These are phyloP conservation scores for Populus hybrid DNA, from an alignment of 441 rosid species.

Conservation along the genomic window DNA sequence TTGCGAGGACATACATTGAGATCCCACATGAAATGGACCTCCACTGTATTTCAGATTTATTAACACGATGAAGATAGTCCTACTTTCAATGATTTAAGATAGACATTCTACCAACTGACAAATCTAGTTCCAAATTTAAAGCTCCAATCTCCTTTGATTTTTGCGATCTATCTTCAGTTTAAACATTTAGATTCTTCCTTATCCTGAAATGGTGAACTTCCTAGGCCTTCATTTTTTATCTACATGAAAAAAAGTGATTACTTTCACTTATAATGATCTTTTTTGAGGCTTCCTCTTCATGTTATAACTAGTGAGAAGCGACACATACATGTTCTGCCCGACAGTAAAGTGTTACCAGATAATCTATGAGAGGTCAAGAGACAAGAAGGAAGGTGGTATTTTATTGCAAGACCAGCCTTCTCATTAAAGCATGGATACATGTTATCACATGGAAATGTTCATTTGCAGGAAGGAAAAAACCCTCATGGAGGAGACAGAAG, in stretches of 20 bases:
- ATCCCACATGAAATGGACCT: constrained; percentile 16
- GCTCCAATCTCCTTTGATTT: neutral
- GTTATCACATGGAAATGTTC: constrained; percentile 32
- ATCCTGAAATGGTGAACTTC: neutral
- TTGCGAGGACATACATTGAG: neutral
- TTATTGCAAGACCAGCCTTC: constrained; percentile 5
- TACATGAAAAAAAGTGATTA: neutral
- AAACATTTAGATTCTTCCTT: neutral
- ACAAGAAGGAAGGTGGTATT: constrained; percentile 14
- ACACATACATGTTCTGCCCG: neutral
- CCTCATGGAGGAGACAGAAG: neutral
- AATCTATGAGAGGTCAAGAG: neutral
- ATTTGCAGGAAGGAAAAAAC: constrained; percentile 4
- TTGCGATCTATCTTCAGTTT: neutral
- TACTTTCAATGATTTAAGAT: constrained; percentile 13
- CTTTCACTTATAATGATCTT: neutral
- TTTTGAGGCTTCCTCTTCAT: neutral
- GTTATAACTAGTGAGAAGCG: neutral
- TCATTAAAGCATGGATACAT: constrained; percentile 22
- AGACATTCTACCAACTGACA: constrained; percentile 21
- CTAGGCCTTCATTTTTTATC: neutral
- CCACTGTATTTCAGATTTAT: neutral
- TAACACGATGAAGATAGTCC: constrained; percentile 1
- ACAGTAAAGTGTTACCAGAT: neutral
- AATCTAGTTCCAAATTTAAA: neutral